A percentile compares a stretch with the other conserved stretches of the same genome.
Conservation (phyloP, 139 green algal species). For the Chlorella sp. region DNA sequence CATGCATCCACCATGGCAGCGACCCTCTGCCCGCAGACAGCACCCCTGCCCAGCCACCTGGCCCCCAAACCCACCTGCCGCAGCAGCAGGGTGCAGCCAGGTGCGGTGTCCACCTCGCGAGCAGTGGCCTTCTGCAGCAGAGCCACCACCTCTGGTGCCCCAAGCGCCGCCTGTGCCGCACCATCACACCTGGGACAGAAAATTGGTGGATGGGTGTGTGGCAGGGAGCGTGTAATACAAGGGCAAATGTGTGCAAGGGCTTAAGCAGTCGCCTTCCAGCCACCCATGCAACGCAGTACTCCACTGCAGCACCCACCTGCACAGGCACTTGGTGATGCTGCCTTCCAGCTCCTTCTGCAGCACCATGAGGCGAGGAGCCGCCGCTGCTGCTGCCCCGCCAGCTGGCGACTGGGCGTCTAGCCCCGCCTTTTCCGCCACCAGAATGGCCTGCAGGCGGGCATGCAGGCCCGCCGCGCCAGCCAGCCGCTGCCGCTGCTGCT, state of each 20-base stretch:
- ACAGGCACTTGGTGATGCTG: constrained; percentile 34
- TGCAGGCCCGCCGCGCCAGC: constrained; percentile 15
- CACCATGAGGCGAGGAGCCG: constrained; percentile 2
- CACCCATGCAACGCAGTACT: too few species aligned
- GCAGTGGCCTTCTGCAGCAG: constrained; percentile 21
- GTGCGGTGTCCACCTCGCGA: constrained; percentile 10
- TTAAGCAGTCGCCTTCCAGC: too few species aligned
- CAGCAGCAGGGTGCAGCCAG: constrained; percentile 2
- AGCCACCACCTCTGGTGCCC: constrained; percentile 2
- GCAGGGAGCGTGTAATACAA: too few species aligned
- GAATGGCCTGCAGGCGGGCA: constrained; percentile 23
- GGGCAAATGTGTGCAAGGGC: too few species aligned
- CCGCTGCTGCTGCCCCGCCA: neutral
- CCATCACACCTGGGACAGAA: constrained; percentile 3
- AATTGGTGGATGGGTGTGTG: neutral
- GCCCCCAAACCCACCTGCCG: neutral
- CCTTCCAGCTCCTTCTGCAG: constrained; percentile 6
- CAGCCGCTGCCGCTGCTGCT: constrained; percentile 24
- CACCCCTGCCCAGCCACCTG: too few species aligned
- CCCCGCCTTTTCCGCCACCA: constrained; percentile 17
- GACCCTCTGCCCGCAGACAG: too few species aligned
- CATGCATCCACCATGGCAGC: too few species aligned
- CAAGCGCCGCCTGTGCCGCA: neutral
- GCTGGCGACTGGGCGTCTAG: constrained; percentile 1
- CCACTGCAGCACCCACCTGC: constrained; percentile 16